A percentile compares a stretch with the other conserved stretches of the same genome.
Conservation (phyloP, 1,284 basidiomycete genomes). For the Ganoderma meredithae region DNA sequence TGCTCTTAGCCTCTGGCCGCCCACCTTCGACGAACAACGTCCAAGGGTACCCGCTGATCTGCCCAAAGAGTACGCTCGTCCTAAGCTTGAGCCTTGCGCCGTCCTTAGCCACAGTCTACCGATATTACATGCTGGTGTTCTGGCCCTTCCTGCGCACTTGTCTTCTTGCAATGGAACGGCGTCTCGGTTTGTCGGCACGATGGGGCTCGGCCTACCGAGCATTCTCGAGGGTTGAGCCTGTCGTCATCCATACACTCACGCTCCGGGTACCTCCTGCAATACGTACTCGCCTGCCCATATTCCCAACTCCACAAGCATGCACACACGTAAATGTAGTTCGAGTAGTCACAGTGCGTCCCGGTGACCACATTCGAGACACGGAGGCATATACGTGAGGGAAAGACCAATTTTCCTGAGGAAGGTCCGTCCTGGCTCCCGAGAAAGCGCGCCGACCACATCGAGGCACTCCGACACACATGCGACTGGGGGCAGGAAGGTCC, state of each 20-base stretch:
- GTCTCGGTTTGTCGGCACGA: slow-evolving; percentile 1
- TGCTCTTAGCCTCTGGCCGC: background rate
- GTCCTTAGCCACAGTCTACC: background rate
- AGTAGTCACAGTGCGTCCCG: background rate
- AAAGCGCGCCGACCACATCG: background rate
- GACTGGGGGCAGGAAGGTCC: background rate
- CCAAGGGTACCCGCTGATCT: slow-evolving; percentile 1
- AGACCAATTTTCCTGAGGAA: background rate
- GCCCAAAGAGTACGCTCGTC: background rate
- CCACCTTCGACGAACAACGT: background rate
- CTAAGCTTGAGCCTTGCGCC: background rate
- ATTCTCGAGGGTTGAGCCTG: background rate
- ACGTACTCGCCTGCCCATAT: background rate
- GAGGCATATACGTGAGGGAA: background rate
- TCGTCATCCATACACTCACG: background rate
- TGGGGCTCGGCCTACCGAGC: background rate
- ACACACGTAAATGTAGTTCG: background rate
- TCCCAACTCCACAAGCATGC: background rate
- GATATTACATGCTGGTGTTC: background rate
- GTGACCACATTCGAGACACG: slow-evolving; percentile 2
- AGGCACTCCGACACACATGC: background rate
- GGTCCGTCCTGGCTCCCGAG: background rate
- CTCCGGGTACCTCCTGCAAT: background rate
- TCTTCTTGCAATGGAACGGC: background rate
- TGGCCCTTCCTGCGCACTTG: background rate